Base-by-base conservation (phyloP, 768 basidiomycete species). In the Xerocomellus chrysenteron region DNA sequence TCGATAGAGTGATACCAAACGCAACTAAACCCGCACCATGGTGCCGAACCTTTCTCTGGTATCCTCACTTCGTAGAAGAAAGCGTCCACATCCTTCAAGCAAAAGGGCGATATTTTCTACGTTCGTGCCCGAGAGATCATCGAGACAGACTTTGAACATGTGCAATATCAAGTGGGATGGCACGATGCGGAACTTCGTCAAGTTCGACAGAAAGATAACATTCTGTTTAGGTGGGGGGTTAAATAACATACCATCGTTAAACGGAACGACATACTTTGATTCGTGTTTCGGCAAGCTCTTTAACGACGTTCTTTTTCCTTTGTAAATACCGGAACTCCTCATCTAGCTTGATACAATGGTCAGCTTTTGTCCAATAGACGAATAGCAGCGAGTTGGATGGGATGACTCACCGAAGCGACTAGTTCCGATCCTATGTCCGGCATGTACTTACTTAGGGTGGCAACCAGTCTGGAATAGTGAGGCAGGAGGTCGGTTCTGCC, bases 311-410 rank as follows among this genome's bases (percentile, higher is more conserved):
- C 74, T 92, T 94, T 77, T 98, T 98, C 52, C 88, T 79, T 65
- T 98, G 96, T 13, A 99, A 76, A 65, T 98, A 99, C 9, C 92
- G 84, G 69, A 98, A 95, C 69, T 98, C 96, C 63, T 98, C 96
- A 62, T 98, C 95, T 51, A 99, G 82, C 95, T 97, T 64, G 26
- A 48, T 26, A 46, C 44, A 7, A 36, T 33, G 26, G 54, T 60
- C 59, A 60, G 35, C 47, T 37, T 44, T 39, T 28, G 36, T 47
- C 47, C 35, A 13, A 36, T 19, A 39, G 14, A 50, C 33, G 17
- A 2, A 46, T 50, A 26, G 12, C 19, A 24, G 16, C 7, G 11
- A 47, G 13, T 32, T 12, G 42, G 26, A 60, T 14, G 19, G 14
- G 6, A 32, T 19, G 26, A 80, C 91, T 70, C 65, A 98, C 94